phyloP scores from a whole-genome alignment of 495 filamentous ascomycete species.

The Rostrohypoxylon terebratum region DNA sequence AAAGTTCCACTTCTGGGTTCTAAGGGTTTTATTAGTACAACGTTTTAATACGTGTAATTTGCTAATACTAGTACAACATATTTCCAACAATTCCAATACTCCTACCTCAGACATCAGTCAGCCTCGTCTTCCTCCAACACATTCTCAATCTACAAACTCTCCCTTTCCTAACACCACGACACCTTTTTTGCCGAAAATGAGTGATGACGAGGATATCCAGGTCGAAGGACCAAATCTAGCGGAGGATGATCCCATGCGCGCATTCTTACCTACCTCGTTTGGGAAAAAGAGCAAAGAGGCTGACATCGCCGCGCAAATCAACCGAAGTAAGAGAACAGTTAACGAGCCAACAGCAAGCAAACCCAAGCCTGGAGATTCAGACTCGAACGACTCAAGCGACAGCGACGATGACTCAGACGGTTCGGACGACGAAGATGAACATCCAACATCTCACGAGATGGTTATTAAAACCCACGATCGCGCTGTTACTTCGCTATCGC shows the following conservation, averaged over 20 bases:
- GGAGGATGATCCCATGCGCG: constrained; percentile 80
- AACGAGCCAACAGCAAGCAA: constrained; percentile 42
- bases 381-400: constrained; percentile 60
- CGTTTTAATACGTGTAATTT: neutral
- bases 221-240: constrained; percentile 63
- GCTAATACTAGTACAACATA: neutral
- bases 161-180: neutral
- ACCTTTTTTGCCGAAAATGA: constrained; percentile 51
- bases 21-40: neutral
- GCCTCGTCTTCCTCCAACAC: constrained; percentile 30
- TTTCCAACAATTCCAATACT: neutral
- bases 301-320: constrained; percentile 82
- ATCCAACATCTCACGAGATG: constrained; percentile 92
- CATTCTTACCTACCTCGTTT: constrained; percentile 85
- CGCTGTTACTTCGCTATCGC: constrained; percentile 82
- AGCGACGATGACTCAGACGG: constrained; percentile 65
- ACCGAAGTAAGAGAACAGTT: constrained; percentile 73
- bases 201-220: constrained; percentile 71
- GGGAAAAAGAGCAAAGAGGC: constrained; percentile 81
- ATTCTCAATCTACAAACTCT: constrained; percentile 11
- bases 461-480: constrained; percentile 91
- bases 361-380: constrained; percentile 40
- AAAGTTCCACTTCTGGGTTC: neutral
- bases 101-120: neutral
- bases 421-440: constrained; percentile 86